phyloP scores from a whole-genome alignment of 1,284 basidiomycete species.

The Cutaneotrichosporon sp. region DNA sequence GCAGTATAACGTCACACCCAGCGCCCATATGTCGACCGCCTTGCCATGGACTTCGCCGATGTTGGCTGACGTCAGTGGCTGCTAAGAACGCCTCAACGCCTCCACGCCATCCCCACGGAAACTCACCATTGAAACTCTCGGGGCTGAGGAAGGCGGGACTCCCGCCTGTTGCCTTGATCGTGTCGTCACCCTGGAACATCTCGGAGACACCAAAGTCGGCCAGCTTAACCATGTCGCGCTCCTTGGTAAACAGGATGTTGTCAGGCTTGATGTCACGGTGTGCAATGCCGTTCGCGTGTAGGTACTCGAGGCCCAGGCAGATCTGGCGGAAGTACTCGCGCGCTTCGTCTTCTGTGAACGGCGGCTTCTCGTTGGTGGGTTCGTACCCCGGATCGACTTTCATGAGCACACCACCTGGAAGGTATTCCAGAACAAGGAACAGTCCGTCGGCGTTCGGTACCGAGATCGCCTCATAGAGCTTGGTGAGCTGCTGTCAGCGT shows the following conservation, averaged over 20 bases:
- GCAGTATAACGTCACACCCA: conserved; percentile 60
- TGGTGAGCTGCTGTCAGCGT: conserved; percentile 53
- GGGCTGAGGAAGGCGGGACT: conserved; percentile 62
- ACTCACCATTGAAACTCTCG: conserved; percentile 51
- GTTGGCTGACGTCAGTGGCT: background rate
- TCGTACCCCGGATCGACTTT: conserved; percentile 50
- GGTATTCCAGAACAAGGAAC: conserved; percentile 58
- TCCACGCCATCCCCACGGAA: background rate
- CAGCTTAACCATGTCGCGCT: conserved; percentile 57
- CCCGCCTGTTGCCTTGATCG: conserved; percentile 54
- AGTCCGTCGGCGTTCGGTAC: conserved; percentile 57
- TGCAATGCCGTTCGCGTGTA: conserved; percentile 59
- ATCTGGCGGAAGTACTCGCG: conserved; percentile 59
- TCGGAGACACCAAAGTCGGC: conserved; percentile 62
- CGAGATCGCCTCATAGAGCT: conserved; percentile 60
- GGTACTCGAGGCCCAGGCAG: conserved; percentile 57
- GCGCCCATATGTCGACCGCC: conserved; percentile 59
- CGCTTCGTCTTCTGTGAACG: conserved; percentile 35
- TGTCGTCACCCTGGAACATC: conserved; percentile 57
- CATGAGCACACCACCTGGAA: conserved; percentile 57
- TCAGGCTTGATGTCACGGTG: conserved; percentile 60
- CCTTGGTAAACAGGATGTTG: conserved; percentile 58
- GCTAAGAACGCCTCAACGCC: background rate
- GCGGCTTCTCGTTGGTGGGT: conserved; percentile 44
- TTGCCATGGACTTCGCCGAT: conserved; percentile 53